Base-by-base conservation (phyloP, 1,284 basidiomycete genomes). In the Leccinum fallax region DNA sequence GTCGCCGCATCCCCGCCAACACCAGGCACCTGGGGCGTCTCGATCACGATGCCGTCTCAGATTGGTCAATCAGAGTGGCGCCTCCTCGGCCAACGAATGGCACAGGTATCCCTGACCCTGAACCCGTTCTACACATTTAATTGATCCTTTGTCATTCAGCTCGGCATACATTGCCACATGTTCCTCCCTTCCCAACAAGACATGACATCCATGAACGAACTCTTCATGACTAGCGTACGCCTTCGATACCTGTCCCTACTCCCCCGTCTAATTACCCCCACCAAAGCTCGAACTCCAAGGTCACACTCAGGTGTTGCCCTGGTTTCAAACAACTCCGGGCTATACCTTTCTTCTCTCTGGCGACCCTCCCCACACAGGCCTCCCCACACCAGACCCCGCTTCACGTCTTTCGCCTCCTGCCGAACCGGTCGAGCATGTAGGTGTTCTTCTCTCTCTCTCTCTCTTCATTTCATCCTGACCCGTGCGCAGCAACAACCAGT, bases 221-320 rank as follows among this genome's bases (percentile, higher is more conserved):
- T 89, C 19, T 88, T 87, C 69, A 75, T 80, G 57, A 79, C 83
- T 65, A 81, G 79, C 68, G 87, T 88, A 73, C 67, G 85, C 66
- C 61, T 10, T 43, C 32, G 4, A 28, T 60, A 15, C 63, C 55
- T 19, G 53, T 53, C 58, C 48, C 60, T 49, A 48, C 56, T 19
- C 49, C 36, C 61, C 55, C 16, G 15, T 36, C 21, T 60, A 49
- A 59, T 68, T 21, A 73, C 46, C 21, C 61, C 58, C 57, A 56
- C 46, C 62, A 46, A 55, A 85, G 82, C 73, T 83, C 60, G 76
- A 76, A 63, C 69, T 80, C 28, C 81, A 82, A 64, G 72, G 75
- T 21, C 72, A 75, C 55, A 63, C 69, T 19, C 73, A 71, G 52
- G 70, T 78, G 6, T 55, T 65, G 8, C 69, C 74, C 2, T 81